phyloP scores from a whole-genome alignment of 2,329 filamentous ascomycete genomes.

The Colletotrichum eremochloae region DNA sequence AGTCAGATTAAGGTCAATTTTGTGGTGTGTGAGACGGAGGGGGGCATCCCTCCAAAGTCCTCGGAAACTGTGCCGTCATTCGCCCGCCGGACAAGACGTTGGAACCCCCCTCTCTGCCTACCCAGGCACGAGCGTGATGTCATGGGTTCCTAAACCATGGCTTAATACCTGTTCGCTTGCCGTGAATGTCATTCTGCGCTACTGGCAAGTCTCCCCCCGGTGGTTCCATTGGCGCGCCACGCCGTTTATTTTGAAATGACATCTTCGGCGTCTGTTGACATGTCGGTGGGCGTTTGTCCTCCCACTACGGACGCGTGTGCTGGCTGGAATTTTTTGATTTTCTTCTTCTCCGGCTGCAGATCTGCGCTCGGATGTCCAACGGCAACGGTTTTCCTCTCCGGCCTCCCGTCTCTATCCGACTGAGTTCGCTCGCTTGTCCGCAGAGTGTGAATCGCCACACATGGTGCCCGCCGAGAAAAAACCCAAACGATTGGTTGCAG shows the following conservation, averaged over 20 bases:
- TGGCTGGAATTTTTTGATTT: too few species aligned
- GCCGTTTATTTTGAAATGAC: slow-evolving; percentile 15
- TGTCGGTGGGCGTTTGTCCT: background rate
- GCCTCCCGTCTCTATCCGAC: background rate
- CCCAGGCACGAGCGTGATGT: slow-evolving; percentile 19
- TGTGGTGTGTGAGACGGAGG: background rate
- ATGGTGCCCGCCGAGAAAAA: too few species aligned
- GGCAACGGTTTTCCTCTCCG: background rate
- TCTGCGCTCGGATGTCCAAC: background rate
- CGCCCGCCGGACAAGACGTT: slow-evolving; percentile 2
- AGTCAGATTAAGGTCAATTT: slow-evolving; percentile 28
- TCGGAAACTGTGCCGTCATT: slow-evolving; percentile 6
- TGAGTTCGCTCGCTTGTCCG: background rate
- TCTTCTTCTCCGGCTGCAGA: too few species aligned
- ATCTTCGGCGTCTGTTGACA: slow-evolving; percentile 21
- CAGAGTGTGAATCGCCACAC: background rate
- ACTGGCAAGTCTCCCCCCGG: background rate
- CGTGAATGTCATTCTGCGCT: background rate
- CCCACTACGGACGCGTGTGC: background rate
- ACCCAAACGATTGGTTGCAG: background rate
- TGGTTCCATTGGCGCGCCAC: background rate
- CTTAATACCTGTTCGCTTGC: background rate
- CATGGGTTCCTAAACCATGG: slow-evolving; percentile 20
- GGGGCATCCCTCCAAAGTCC: background rate
- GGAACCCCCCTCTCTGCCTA: background rate